Evolutionary conservation across 768 basidiomycete species (phyloP).

Genomic region (Thelephora ganbajun): DNA sequence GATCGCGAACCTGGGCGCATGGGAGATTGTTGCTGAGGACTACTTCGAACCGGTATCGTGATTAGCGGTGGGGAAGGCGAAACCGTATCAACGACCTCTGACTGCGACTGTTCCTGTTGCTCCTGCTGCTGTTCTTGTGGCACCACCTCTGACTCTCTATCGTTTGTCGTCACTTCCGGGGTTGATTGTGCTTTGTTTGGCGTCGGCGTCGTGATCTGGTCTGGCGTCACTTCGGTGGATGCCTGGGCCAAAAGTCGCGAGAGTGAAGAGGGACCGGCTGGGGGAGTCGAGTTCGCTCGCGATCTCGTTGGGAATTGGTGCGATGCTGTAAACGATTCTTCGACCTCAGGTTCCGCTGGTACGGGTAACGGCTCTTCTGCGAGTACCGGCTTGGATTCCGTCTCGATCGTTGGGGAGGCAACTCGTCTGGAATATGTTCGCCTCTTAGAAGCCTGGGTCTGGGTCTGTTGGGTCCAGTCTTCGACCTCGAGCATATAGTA

Average conservation of each 20-base stretch:
- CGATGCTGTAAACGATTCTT: slow-evolving; percentile 53
- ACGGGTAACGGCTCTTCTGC: slow-evolving; percentile 22
- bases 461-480: slow-evolving; percentile 64
- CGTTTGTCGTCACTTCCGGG: background rate
- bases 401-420: slow-evolving; percentile 20
- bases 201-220: slow-evolving; percentile 9
- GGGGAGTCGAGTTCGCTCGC: slow-evolving; percentile 53
- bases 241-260: slow-evolving; percentile 73
- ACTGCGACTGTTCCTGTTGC: too few species aligned
- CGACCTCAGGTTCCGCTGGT: slow-evolving; percentile 58
- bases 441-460: slow-evolving; percentile 41
- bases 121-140: too few species aligned
- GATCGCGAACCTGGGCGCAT: slow-evolving; percentile 62
- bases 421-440: slow-evolving; percentile 38
- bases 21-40: slow-evolving; percentile 25
- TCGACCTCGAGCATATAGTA: slow-evolving; percentile 91
- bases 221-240: slow-evolving; percentile 24
- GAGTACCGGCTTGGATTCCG: slow-evolving; percentile 5
- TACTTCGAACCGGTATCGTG: background rate
- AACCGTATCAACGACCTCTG: too few species aligned
- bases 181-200: background rate
- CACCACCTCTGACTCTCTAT: too few species aligned
- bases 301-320: slow-evolving; percentile 50
- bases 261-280: slow-evolving; percentile 64
- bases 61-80: background rate